phyloP scores from a whole-genome alignment of 2,329 filamentous ascomycete genomes.

The Xylariaceae sp. region DNA sequence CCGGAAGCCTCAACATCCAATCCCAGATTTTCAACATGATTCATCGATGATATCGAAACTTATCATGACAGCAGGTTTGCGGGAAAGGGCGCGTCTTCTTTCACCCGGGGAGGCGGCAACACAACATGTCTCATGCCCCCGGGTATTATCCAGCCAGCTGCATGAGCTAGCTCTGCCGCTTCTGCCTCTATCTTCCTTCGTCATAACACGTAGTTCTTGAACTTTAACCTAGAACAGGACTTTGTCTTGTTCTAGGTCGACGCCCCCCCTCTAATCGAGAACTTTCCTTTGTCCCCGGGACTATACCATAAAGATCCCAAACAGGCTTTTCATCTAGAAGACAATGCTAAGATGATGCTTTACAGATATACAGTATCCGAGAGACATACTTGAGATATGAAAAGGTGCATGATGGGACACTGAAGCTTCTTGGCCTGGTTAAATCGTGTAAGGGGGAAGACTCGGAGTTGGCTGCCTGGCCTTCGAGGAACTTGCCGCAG shows the following conservation, averaged over 20 bases:
- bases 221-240: not conserved
- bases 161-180: not conserved
- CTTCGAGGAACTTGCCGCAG: not conserved
- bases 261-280: conserved; percentile 9
- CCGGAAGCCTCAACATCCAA: not conserved
- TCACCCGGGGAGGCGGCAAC: conserved; percentile 21
- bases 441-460: not conserved
- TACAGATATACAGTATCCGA: not conserved
- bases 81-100: conserved; percentile 4
- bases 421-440: conserved; percentile 5
- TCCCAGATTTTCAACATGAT: not conserved
- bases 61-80: conserved; percentile 2
- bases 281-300: not conserved
- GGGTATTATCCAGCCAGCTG: conserved; percentile 23
- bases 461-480: not conserved
- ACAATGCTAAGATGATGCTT: not conserved
- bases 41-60: not conserved
- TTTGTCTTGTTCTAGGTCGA: conserved; percentile 10
- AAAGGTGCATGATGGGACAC: not conserved
- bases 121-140: conserved; percentile 19
- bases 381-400: not conserved
- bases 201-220: not conserved
- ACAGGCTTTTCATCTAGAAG: conserved; percentile 12
- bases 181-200: no score
- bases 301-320: not conserved